These are phyloP conservation scores for Lepidopterella palustris DNA, from an alignment of 495 filamentous ascomycete species.

Conservation along the genomic window DNA sequence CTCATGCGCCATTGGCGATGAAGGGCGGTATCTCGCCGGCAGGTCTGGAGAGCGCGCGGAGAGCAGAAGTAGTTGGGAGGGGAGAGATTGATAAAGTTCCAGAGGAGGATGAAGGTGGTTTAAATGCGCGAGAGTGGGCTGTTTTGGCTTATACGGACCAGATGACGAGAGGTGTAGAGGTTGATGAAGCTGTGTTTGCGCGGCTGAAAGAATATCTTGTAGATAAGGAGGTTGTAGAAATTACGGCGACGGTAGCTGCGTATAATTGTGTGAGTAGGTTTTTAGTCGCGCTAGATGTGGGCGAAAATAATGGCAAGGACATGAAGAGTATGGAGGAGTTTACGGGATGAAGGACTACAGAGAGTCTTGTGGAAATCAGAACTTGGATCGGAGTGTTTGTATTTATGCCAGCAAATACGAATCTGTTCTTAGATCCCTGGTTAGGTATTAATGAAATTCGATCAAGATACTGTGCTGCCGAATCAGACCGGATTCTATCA, in stretches of 20 bases:
- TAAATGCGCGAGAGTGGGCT: slow-evolving; percentile 26
- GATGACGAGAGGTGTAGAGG: slow-evolving; percentile 33
- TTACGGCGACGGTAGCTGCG: slow-evolving; percentile 64
- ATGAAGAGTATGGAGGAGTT: slow-evolving; percentile 23
- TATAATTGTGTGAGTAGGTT: slow-evolving; percentile 89
- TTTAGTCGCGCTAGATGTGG: slow-evolving; percentile 76
- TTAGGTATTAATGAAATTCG: too few relatives aligned
- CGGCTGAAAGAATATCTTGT: slow-evolving; percentile 50
- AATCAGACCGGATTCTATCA: too few relatives aligned
- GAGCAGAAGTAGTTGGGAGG: slow-evolving; percentile 42
- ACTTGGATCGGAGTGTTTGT: too few relatives aligned
- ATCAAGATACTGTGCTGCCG: too few relatives aligned
- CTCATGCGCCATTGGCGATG: slow-evolving; percentile 31
- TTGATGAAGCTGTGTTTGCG: slow-evolving; percentile 31
- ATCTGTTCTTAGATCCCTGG: too few relatives aligned
- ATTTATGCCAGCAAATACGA: too few relatives aligned
- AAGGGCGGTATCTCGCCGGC: slow-evolving; percentile 11
- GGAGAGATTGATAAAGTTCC: slow-evolving; percentile 38
- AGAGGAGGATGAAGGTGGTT: slow-evolving; percentile 21
- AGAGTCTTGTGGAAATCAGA: too few relatives aligned
- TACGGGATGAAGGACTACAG: too few relatives aligned
- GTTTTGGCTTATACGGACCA: slow-evolving; percentile 37
- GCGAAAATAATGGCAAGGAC: slow-evolving; percentile 45
- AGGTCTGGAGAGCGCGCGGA: slow-evolving; percentile 14
- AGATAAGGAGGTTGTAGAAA: slow-evolving; percentile 41